A percentile compares a stretch with the other conserved stretches of the same genome.
phyloP scores from a whole-genome alignment of 805 yeast genomes.

The Blastobotrys terrestris region DNA sequence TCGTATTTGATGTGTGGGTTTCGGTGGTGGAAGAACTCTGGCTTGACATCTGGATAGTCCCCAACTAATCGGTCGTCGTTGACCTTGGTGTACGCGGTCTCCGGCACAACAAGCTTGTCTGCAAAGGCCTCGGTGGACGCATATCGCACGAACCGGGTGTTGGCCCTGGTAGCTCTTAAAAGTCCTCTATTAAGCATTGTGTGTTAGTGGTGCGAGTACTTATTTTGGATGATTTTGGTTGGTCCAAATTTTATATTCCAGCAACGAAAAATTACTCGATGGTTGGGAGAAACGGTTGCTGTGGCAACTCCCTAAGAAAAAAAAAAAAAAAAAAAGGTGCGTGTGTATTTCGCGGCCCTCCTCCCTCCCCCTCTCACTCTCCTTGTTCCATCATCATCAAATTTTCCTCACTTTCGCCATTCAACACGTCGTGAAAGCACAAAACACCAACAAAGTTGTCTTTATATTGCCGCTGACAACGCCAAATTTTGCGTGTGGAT shows the following conservation, averaged over 20 bases:
- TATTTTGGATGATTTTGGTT: background rate
- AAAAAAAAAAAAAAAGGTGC: no score
- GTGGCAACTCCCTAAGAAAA: no score
- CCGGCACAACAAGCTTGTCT: background rate
- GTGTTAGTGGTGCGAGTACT: background rate
- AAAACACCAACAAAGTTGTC: background rate
- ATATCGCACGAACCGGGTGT: background rate
- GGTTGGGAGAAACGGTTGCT: no score
- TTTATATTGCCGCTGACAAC: background rate
- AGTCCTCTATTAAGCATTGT: background rate
- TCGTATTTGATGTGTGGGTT: constrained; percentile 71
- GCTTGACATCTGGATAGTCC: constrained; percentile 59
- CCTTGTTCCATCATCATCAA: background rate
- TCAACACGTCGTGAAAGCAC: background rate
- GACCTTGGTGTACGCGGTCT: constrained; percentile 1
- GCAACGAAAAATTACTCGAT: background rate
- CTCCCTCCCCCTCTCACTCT: background rate
- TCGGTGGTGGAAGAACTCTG: constrained; percentile 54
- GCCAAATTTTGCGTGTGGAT: background rate
- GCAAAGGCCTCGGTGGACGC: background rate
- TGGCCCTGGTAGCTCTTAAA: constrained; percentile 2
- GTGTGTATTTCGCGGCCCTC: no score
- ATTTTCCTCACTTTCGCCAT: background rate
- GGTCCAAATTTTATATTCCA: background rate
- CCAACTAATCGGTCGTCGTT: constrained; percentile 22